Conservation (phyloP, 2,329 filamentous ascomycete genomes). For the Alternaria rosae region DNA sequence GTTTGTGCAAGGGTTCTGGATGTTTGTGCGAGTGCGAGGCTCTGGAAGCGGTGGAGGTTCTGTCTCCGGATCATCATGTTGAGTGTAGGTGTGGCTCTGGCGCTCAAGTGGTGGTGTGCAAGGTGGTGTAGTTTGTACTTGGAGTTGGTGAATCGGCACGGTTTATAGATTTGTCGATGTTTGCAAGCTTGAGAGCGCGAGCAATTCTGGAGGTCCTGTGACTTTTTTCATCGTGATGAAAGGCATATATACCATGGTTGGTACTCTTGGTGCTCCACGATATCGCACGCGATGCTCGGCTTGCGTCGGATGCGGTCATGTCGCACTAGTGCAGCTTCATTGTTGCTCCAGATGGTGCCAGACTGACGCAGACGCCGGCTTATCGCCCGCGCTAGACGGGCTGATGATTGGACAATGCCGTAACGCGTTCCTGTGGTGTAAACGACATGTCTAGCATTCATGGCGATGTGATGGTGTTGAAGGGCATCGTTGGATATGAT, state of each 20-base stretch:
- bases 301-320: constrained; percentile 32
- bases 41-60: constrained; percentile 32
- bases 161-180: background rate
- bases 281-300: constrained; percentile 32
- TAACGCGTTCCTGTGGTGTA: background rate
- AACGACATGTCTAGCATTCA: background rate
- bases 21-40: constrained; percentile 28
- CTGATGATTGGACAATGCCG: constrained; percentile 19
- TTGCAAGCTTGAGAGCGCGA: background rate
- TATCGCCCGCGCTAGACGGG: constrained; percentile 2
- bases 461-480: background rate
- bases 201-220: constrained; percentile 19
- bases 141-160: constrained; percentile 1
- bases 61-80: constrained; percentile 33
- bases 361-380: constrained; percentile 23
- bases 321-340: constrained; percentile 22
- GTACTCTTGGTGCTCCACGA: constrained; percentile 19
- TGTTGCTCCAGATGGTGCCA: constrained; percentile 15
- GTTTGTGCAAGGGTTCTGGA: constrained; percentile 27
- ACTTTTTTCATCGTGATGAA: constrained; percentile 16
- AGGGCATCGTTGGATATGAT: background rate
- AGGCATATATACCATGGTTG: constrained; percentile 33
- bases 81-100: constrained; percentile 7
- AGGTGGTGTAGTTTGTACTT: constrained; percentile 6
- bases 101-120: background rate